A percentile compares a stretch with the other conserved stretches of the same genome.
Evolutionary conservation across 225 moss, liverwort and hornwort species (phyloP).

Genomic region (Lunularia cruciata): DNA sequence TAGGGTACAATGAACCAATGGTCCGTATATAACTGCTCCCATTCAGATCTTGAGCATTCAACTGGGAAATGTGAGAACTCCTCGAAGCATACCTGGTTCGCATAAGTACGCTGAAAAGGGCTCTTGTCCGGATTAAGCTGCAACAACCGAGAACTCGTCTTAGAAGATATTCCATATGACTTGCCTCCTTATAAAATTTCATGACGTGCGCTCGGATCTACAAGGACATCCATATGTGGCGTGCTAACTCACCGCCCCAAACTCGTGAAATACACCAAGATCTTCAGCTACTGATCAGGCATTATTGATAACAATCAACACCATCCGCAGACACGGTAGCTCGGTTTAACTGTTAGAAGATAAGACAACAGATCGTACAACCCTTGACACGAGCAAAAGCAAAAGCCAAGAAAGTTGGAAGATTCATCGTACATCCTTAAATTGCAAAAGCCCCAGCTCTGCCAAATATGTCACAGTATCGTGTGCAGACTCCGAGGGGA

Average conservation of each 20-base stretch:
- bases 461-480: constrained; percentile 88
- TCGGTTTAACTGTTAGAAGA: no score
- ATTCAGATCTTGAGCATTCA: not conserved
- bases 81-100: constrained; percentile 67
- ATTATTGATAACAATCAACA: not conserved
- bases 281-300: not conserved
- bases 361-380: no score
- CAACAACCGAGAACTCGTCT: constrained; percentile 26
- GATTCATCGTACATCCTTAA: constrained; percentile 74
- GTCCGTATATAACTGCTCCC: not conserved
- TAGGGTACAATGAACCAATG: no score
- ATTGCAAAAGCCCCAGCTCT: constrained; percentile 90
- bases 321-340: no score
- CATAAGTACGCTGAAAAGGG: constrained; percentile 98
- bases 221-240: no score
- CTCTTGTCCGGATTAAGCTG: constrained; percentile 98
- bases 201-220: no score
- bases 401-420: not conserved
- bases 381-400: no score
- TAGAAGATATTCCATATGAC: not conserved
- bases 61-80: no score
- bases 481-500: constrained; percentile 94
- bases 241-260: not conserved
- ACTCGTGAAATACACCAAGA: not conserved
- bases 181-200: not conserved